Evolutionary conservation across 106 monocot species (phyloP).

Genomic region (Narthecium ossifragum): DNA sequence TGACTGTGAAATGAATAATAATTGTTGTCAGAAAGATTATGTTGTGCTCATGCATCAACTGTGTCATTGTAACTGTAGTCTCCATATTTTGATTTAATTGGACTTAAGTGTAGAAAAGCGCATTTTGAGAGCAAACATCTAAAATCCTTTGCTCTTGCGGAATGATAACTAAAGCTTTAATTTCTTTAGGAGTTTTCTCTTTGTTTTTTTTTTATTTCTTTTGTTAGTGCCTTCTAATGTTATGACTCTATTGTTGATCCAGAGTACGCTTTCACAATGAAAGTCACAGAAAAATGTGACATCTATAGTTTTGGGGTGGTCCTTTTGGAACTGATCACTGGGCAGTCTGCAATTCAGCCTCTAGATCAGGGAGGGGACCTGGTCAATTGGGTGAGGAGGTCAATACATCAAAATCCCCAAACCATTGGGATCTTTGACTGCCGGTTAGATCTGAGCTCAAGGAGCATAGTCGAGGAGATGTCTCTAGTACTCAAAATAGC

Average conservation of each 20-base stretch:
- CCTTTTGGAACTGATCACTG: constrained; percentile 67
- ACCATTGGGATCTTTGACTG: constrained; percentile 38
- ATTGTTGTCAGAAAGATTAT: too few relatives aligned
- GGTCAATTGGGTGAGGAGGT: constrained; percentile 65
- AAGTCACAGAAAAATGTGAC: constrained; percentile 84
- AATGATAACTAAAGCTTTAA: too few relatives aligned
- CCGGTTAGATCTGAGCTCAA: constrained; percentile 48
- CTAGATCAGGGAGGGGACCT: constrained; percentile 63
- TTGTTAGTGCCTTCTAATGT: not conserved
- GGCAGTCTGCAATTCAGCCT: constrained; percentile 64
- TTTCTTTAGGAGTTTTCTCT: not conserved
- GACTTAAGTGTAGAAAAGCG: too few relatives aligned
- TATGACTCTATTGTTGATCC: constrained; percentile 12
- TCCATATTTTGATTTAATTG: too few relatives aligned
- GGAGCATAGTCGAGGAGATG: constrained; percentile 49
- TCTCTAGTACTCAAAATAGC: constrained; percentile 66
- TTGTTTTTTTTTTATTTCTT: not conserved
- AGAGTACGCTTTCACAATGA: constrained; percentile 94
- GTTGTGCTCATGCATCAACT: too few relatives aligned
- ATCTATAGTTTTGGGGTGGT: constrained; percentile 86
- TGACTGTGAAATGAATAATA: too few relatives aligned
- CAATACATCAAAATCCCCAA: constrained; percentile 19
- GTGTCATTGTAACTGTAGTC: too few relatives aligned
- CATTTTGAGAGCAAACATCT: too few relatives aligned
- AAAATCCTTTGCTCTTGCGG: too few relatives aligned